phyloP scores from a whole-genome alignment of 768 basidiomycete genomes.

The Hortiboletus flavorubellus region DNA sequence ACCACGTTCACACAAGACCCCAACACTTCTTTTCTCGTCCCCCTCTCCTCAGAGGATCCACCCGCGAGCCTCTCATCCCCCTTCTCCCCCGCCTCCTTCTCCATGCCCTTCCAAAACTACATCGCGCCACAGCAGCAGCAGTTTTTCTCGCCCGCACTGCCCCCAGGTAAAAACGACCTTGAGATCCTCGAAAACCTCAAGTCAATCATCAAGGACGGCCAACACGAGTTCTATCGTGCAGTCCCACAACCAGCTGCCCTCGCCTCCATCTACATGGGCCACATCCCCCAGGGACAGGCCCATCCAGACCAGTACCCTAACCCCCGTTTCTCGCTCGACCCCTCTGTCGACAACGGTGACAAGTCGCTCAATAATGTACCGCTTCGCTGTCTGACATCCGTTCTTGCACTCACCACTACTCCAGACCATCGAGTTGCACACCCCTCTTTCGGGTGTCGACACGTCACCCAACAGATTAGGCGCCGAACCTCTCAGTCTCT shows the following conservation, averaged over 20 bases:
- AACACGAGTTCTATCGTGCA: slow-evolving; percentile 70
- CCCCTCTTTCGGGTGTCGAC: slow-evolving; percentile 24
- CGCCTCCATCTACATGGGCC: slow-evolving; percentile 61
- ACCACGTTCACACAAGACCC: slow-evolving; percentile 62
- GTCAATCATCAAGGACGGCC: slow-evolving; percentile 62
- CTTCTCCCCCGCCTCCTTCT: slow-evolving; percentile 38
- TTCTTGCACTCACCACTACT: slow-evolving; percentile 12
- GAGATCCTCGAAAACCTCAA: slow-evolving; percentile 76
- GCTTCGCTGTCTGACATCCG: slow-evolving; percentile 12
- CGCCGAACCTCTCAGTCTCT: slow-evolving; percentile 14
- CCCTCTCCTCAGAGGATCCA: slow-evolving; percentile 47
- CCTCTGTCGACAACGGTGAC: slow-evolving; percentile 10
- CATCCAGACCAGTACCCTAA: slow-evolving; percentile 34
- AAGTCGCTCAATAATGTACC: slow-evolving; percentile 35
- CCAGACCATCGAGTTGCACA: slow-evolving; percentile 24
- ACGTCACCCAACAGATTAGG: slow-evolving; percentile 20
- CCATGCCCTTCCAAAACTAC: slow-evolving; percentile 38
- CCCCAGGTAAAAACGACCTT: slow-evolving; percentile 62
- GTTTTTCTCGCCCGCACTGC: slow-evolving; percentile 33
- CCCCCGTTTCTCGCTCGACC: neutral
- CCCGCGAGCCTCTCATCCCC: slow-evolving; percentile 38
- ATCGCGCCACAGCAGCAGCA: slow-evolving; percentile 28
- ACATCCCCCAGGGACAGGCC: slow-evolving; percentile 28
- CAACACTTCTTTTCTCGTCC: slow-evolving; percentile 50
- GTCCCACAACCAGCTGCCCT: slow-evolving; percentile 63